Conservation (phyloP, 805 yeast genomes). For the Lachancea meyersii region DNA sequence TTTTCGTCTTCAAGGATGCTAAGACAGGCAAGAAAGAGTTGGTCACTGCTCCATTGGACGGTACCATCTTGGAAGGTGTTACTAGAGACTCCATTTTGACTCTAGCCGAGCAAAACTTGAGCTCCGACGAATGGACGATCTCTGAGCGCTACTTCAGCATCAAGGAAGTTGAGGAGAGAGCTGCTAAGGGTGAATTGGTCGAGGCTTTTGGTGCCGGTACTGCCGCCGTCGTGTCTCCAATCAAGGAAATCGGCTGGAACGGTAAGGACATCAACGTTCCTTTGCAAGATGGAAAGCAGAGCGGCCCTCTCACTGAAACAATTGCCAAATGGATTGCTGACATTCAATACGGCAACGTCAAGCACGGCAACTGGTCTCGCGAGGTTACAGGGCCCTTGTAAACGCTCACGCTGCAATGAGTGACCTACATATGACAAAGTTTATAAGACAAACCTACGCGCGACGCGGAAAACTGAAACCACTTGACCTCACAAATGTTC, state of each 20-base stretch:
- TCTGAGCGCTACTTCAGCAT: constrained; percentile 82
- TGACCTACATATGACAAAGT: too few relatives aligned
- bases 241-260: constrained; percentile 76
- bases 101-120: constrained; percentile 70
- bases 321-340: constrained; percentile 81
- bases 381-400: constrained; percentile 26
- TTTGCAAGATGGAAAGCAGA: constrained; percentile 68
- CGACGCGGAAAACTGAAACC: too few relatives aligned
- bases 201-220: constrained; percentile 98
- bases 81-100: constrained; percentile 83
- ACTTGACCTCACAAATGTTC: too few relatives aligned
- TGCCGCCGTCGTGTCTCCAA: constrained; percentile 95
- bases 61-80: constrained; percentile 94
- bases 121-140: constrained; percentile 71
- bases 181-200: constrained; percentile 72
- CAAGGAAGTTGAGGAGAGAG: constrained; percentile 68
- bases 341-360: constrained; percentile 82
- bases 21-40: constrained; percentile 80
- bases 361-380: constrained; percentile 49
- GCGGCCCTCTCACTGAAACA: constrained; percentile 69
- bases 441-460: too few relatives aligned
- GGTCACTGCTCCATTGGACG: constrained; percentile 94
- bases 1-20: constrained; percentile 75
- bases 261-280: constrained; percentile 75
- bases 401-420: neutral